Percentiles rank a stretch among this genome's conserved stretches.
Evolutionary conservation across 2,329 filamentous ascomycete genomes (phyloP).

Genomic region (Lachnellula cervina): DNA sequence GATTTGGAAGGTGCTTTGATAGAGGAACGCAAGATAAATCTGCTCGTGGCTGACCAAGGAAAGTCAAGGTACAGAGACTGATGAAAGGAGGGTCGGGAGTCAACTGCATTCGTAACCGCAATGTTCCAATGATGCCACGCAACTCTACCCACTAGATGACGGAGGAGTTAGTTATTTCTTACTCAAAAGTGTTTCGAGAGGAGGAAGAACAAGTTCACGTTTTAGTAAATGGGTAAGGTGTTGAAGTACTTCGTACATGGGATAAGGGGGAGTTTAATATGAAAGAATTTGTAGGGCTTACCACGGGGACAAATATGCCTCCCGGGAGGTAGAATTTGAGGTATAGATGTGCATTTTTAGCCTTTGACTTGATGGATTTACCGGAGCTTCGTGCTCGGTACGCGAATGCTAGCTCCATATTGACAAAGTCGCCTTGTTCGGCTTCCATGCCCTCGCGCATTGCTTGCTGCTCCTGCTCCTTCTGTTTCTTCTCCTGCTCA

Average conservation of each 20-base stretch:
- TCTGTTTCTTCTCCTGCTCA: slow-evolving; percentile 24
- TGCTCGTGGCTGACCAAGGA: slow-evolving; percentile 70
- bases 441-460: slow-evolving; percentile 60
- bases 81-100: slow-evolving; percentile 75
- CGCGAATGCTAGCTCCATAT: slow-evolving; percentile 69
- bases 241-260: too few relatives aligned
- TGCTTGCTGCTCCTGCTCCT: slow-evolving; percentile 35
- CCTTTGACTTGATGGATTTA: slow-evolving; percentile 55
- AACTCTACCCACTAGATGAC: slow-evolving; percentile 60
- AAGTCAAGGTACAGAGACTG: slow-evolving; percentile 67
- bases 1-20: slow-evolving; percentile 62
- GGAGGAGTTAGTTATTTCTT: too few relatives aligned
- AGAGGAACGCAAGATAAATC: slow-evolving; percentile 66
- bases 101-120: slow-evolving; percentile 65
- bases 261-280: too few relatives aligned
- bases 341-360: slow-evolving; percentile 68
- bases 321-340: slow-evolving; percentile 65
- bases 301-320: slow-evolving; percentile 50
- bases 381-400: slow-evolving; percentile 61
- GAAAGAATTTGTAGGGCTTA: too few relatives aligned
- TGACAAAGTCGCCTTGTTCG: slow-evolving; percentile 74
- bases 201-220: too few relatives aligned
- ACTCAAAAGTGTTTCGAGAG: too few relatives aligned
- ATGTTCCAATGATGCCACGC: slow-evolving; percentile 64
- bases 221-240: too few relatives aligned